Evolutionary conservation across 2,329 filamentous ascomycete species (phyloP), one percentile per base, ranked within the genome.

Genomic region (Colletotrichum salicis): DNA sequence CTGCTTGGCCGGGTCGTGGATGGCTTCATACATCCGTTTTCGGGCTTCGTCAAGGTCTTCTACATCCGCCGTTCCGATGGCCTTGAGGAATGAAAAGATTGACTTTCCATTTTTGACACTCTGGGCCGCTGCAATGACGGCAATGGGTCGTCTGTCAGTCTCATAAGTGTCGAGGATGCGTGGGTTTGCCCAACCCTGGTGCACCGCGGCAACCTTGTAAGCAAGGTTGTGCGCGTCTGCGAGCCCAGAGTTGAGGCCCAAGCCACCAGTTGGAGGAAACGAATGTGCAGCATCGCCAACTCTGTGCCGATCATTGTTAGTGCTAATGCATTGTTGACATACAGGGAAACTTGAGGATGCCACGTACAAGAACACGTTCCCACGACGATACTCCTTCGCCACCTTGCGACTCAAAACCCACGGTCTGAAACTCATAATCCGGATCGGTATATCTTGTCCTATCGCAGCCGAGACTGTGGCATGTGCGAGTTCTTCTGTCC

Each of bases 51-150:
- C 75, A 0, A 79, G 45, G 27, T 78, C 74, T 1, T 76, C 76
- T 15, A 74, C 75, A 5, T 77, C 79, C 4, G 82, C 80, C 0
- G 80, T 80, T 0, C 82, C 82, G 1, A 85, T 65, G 0, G 78
- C 77, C 54, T 83, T 83, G 19, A 85, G 74, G 1, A 85, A 78
- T 0, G 75, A 77, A 54, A 85, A 85, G 5, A 85, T 84, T 54
- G 82, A 76, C 54, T 80, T 77, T 2, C 83, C 83, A 29, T 85
- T 85, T 64, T 84, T 84, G 48, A 85, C 80, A 66, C 82, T 84
- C 65, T 85, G 84, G 4, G 78, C 74, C 0, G 83, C 80, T 63
- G 83, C 84, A 0, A 83, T 77, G 2, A 81, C 67, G 0, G 83
- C 83, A 11, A 85, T 79, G 19, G 79, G 82, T 5, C 78, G 80